Base-by-base conservation (phyloP, 2,329 filamentous ascomycete species). In the Thelonectria olida region DNA sequence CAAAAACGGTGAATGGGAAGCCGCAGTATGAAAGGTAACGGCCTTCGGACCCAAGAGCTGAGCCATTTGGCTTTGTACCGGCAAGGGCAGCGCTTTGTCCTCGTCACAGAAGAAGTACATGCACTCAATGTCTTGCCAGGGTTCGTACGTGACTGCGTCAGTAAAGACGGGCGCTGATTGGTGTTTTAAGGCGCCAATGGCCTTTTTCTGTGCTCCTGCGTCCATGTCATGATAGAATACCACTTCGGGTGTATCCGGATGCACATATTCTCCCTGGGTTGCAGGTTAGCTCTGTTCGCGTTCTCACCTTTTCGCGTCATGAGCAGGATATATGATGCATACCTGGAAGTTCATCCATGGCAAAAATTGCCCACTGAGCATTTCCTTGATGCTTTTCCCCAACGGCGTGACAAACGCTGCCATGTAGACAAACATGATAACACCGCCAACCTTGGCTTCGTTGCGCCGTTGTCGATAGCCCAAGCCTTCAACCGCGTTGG, bases 371-470 rank as follows among this genome's bases (percentile, higher is more conserved):
- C 71, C 68, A 10, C 72, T 70, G 0, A 75, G 67, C 47, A 68
- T 68, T 2, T 68, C 60, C 7, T 68, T 64, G 25, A 75, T 63
- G 22, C 67, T 71, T 28, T 68, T 55, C 0, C 71, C 73, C 1
- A 65, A 51, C 2, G 73, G 75, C 0, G 74, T 68, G 22, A 78
- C 70, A 19, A 77, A 79, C 0, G 74, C 74, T 0, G 74, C 56
- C 20, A 77, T 47, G 57, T 78, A 82, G 2, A 78, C 74, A 13
- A 76, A 64, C 62, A 73, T 72, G 6, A 75, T 64, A 0, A 82
- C 75, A 7, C 81, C 80, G 0, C 80, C 80, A 5, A 69, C 56
- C 49, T 75, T 63, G 2, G 76, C 79, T 2, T 67, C 65, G 0
- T 59, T 63, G 25, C 67, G 61, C 8, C 79, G 72, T 19, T 76